Conservation (phyloP, 495 filamentous ascomycete species). For the Aspergillus bridgeri region DNA sequence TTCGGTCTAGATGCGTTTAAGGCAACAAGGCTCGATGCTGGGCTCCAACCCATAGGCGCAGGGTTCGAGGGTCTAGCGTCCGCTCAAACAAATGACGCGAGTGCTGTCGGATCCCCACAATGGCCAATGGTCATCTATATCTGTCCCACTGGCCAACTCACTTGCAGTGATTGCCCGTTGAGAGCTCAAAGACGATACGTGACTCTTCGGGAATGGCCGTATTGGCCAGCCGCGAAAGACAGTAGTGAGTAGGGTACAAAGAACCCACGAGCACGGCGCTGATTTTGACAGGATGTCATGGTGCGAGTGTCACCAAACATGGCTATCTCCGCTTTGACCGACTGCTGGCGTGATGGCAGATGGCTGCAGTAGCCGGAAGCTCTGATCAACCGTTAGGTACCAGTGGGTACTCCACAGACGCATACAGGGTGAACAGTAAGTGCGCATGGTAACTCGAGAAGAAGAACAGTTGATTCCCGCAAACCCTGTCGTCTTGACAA, state of each 20-base stretch:
- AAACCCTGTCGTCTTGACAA: neutral
- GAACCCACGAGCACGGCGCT: neutral
- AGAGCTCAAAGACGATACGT: neutral
- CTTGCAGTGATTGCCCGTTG: neutral
- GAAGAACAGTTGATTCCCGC: neutral
- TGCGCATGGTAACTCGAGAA: neutral
- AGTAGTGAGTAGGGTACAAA: neutral
- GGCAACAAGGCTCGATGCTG: constrained; percentile 3
- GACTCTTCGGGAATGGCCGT: neutral
- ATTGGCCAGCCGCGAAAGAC: neutral
- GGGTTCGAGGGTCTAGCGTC: neutral
- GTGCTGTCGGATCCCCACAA: neutral
- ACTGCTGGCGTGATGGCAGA: neutral
- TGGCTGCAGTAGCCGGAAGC: neutral
- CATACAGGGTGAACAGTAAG: neutral
- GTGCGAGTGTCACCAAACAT: neutral
- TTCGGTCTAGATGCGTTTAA: neutral
- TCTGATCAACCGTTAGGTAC: neutral
- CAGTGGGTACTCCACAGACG: constrained; percentile 1
- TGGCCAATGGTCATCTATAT: neutral
- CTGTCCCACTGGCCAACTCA: constrained; percentile 4
- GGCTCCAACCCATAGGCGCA: neutral
- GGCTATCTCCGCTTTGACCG: neutral
- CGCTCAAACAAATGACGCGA: neutral
- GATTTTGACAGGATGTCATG: neutral